Base-by-base conservation (phyloP, 2,329 filamentous ascomycete species). In the Penicillium sclerotigenum region DNA sequence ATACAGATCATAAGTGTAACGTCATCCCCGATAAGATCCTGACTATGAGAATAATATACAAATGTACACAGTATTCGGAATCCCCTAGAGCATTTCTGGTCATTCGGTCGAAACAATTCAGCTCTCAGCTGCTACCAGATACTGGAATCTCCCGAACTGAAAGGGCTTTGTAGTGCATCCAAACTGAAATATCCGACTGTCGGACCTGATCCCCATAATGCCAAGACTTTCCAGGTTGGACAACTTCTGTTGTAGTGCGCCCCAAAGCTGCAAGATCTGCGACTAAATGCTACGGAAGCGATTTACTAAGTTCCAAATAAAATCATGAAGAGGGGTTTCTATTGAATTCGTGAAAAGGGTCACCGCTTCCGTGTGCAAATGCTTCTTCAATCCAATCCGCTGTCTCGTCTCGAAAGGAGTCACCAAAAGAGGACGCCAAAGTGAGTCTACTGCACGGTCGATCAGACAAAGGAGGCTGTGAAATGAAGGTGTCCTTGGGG, bases 331-430 rank as follows among this genome's bases (percentile, higher is more conserved):
- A 36, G n/a, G n/a, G 51, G 7, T 50, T 46, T 43, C 60, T 54
- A 48, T 59, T 45, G 7, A 60, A 34, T 43, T 62, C 55, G 24
- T 54, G 47, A 58, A 66, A 65, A 14, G 58, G 62, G 26, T 64
- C 62, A 2, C 54, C 61, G 20, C 43, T 51, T 18, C 61, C 61
- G 3, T 52, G 57, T 5, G 61, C 40, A 31, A 62, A 65, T 29
- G 58, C 54, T 26, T 65, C 62, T 52, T 66, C 64, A 29, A 66
- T 55, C 29, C 69, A 63, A 18, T 67, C 58, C 2, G 71, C 69
- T 7, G 71, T 73, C 14, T 74, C 71, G 13, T 74, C 71, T 37
- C 65, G 64, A 43, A 74, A 74, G 5, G 71, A 73, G 14, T 68
- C 64, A 36, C 52, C 55, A 22, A 60, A 49, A 22, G 65, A 56